Base-by-base conservation (phyloP, 331 rosid species). In the Ulmus americana region DNA sequence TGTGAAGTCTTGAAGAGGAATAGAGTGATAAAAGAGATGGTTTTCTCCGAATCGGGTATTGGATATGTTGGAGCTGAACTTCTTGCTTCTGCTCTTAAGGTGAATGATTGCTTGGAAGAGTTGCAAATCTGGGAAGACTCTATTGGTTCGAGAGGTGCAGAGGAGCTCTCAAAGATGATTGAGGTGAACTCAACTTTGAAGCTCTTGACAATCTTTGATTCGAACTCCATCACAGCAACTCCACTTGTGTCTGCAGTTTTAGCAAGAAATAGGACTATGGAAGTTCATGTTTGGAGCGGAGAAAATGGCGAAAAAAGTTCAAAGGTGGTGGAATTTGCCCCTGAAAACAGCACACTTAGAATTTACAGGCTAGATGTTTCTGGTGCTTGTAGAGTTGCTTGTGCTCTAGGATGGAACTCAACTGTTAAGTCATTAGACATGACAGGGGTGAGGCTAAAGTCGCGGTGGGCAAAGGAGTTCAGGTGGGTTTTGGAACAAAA, bases 41-140 rank as follows among this genome's bases (percentile, higher is more conserved):
- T 81, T 85, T 64, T 90, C 65, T 82, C 90, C 1, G 97, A 94
- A 74, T 90, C 96, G 6, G 67, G 70, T 6, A 76, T 90, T 2
- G 91, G 99, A 6, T 74, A 85, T 16, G 55, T 65, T 58, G 99
- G 99, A 52, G 91, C 95, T 13, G 83, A 69, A 51, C 59, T 74
- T 53, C 79, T 94, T 48, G 95, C 96, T 74, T 85, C 90, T 48
- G 83, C 91, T 64, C 88, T 94, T 48, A 79, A 78, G 79, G 81
- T 68, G 61, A 94, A 90, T 70, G 80, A 84, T 13, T 73, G 80
- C 41, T 74, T 94, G 69, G 99, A 87, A 69, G 96, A 90, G 78
- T 58, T 94, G 9, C 95, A 90, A 68, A 84, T 94, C 66, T 90
- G 97, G 99, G 99, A 90, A 65, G 97, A 94, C 65, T 90, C 96